Evolutionary conservation across 352 stramenopile species (phyloP).

Genomic region (Phytophthora idaei): DNA sequence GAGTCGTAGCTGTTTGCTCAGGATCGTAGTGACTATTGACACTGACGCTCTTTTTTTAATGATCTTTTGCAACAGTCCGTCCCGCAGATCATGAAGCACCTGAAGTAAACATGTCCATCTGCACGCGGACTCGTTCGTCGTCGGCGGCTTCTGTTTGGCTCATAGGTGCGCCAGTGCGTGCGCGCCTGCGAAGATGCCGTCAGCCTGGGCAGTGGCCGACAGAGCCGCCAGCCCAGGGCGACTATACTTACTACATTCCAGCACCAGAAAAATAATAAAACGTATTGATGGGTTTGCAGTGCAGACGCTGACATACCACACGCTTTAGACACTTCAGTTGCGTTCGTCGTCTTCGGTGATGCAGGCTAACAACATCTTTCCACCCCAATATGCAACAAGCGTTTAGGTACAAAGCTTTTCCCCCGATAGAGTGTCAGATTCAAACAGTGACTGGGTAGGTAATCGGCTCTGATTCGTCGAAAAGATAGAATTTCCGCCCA

Average conservation of each 20-base stretch:
- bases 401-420: background rate
- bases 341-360: background rate
- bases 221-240: slow-evolving; percentile 5
- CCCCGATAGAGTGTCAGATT: slow-evolving; percentile 10
- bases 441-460: background rate
- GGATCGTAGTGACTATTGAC: background rate
- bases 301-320: slow-evolving; percentile 30
- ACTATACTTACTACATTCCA: slow-evolving; percentile 24
- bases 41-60: slow-evolving; percentile 2
- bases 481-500: slow-evolving; percentile 26
- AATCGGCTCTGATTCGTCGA: slow-evolving; percentile 25
- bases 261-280: slow-evolving; percentile 26
- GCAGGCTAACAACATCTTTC: background rate
- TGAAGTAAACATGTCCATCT: slow-evolving; percentile 80
- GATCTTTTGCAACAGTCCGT: slow-evolving; percentile 59
- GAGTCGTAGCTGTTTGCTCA: background rate
- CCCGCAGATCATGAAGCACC: slow-evolving; percentile 95
- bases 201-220: background rate
- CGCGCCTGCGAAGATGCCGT: background rate
- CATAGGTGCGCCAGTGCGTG: slow-evolving; percentile 15
- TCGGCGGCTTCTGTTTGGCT: background rate
- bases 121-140: slow-evolving; percentile 4
- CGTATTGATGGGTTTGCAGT: slow-evolving; percentile 40
- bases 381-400: too few relatives aligned
- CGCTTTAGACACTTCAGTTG: slow-evolving; percentile 20